Evolutionary conservation across 1,139 yeast species (phyloP), one percentile per base, ranked within the genome.

Genomic region (Hyphopichia wangnamkhiaoensis): DNA sequence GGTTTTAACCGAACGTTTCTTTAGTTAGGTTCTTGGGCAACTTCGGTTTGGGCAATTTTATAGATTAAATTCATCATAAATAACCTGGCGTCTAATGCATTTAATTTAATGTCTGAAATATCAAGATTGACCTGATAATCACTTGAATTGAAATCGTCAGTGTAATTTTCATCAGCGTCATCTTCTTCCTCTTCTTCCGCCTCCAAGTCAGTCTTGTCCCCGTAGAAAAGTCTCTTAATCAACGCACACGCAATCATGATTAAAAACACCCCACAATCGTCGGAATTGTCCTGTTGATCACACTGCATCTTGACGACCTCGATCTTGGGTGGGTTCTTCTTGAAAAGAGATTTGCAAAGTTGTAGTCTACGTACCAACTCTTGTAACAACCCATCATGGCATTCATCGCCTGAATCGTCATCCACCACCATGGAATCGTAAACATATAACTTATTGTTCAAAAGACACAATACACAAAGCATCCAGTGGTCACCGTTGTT

Each of bases 401-500:
- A 63, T 12, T 47, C 46, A 2, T 47, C 49, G 17, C 34, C 37
- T 14, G 43, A 52, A 25, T 52, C 56, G 15, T 39, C 47, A 15
- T 53, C 60, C 3, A 48, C 53, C 23, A 31, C 40, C 76, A 71
- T 71, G 5, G 76, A 70, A 48, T 72, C 76, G 42, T 69, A 71
- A 1, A 72, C 56, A 31, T 59, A 62, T 10, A 71, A 45, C 25
- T 50, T 55, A 34, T 57, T 58, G 23, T 67, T 71, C 3, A 69
- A 45, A 3, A 60, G 35, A 23, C 64, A 59, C 12, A 65, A 50
- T 10, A 72, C 51, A 14, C 68, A 63, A 20, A 72, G 52, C 1
- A 68, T 63, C 78, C 78, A 72, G 48, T 72, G 78, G 45, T 70
- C 76, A 9, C 78, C 78, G 38, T 55, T 58, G 37, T 66, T 61